Evolutionary conservation across 352 stramenopile species (phyloP), one percentile per base, ranked within the genome.

Genomic region (Globisporangium mamillatum): DNA sequence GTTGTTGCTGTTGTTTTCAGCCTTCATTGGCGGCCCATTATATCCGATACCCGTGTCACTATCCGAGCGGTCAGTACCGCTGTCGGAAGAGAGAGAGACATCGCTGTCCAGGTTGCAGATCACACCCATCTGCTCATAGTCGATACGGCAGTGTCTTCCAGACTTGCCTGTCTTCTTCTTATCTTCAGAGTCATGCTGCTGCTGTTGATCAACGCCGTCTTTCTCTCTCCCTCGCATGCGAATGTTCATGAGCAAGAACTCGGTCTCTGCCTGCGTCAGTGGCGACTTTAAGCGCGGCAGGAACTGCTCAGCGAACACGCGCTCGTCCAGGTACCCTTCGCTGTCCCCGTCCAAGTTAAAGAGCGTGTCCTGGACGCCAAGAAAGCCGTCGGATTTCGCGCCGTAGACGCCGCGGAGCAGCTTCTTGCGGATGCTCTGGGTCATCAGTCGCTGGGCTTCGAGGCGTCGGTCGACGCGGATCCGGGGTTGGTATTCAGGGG

Each of bases 61-160:
- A 18, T 48, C 20, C 20, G 34, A 44, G 9, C 25, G n/a, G 20
- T 14, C 27, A 41, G 65, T 63, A 6, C 82, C 70, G 3, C 60
- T 67, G 2, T 78, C 78, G 0, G 68, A 74, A 12, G 75, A 83
- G 1, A 76, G 53, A 0, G 81, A 88, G 6, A 76, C 79, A 50
- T 91, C 83, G 50, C 81, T 89, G 46, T 88, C 73, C 10, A 91
- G 48, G 52, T 78, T 78, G 52, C 71, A 89, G 34, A 86, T 58
- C 6, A 64, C 68, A 1, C 66, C 74, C 46, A 91, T 63, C 52
- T 88, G 79, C 25, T 91, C 78, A 41, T 90, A 91, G 55, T 91
- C 71, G 25, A 91, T 68, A 2, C 72, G 46, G n/a, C 66, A 50
- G 32, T 29, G 20, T 60, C 14, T 63, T 44, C 66, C 60, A 38